Percentiles rank a stretch among this genome's conserved stretches.
Conservation (phyloP, 129 eudicot species). For the Flaveria robusta region DNA sequence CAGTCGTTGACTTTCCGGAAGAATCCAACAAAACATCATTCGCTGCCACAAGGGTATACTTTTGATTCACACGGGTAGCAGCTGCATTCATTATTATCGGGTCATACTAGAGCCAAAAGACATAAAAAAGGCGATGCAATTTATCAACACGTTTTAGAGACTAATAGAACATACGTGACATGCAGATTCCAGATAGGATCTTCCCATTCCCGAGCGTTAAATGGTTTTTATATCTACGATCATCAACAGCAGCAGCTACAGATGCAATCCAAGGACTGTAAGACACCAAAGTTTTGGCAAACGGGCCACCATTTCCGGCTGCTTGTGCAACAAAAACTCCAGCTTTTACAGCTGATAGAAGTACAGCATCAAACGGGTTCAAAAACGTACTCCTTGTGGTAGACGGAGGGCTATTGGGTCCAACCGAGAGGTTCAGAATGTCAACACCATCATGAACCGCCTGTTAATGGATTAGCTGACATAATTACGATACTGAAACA, state of each 20-base stretch:
- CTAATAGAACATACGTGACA: constrained; percentile 73
- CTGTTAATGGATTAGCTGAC: constrained; percentile 37
- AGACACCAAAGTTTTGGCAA: constrained; percentile 77
- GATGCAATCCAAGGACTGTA: constrained; percentile 97
- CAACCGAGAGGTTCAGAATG: constrained; percentile 88
- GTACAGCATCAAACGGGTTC: constrained; percentile 92
- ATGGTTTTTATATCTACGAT: constrained; percentile 91
- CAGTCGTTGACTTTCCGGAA: constrained; percentile 65
- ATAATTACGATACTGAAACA: neutral
- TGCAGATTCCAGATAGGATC: constrained; percentile 77
- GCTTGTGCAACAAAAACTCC: constrained; percentile 98
- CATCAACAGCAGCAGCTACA: constrained; percentile 98
- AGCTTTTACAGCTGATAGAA: constrained; percentile 87
- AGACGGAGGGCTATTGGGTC: constrained; percentile 97
- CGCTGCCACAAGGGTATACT: constrained; percentile 84
- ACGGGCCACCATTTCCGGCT: constrained; percentile 98
- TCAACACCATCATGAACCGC: constrained; percentile 99
- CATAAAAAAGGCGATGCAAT: too few relatives aligned
- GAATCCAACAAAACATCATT: constrained; percentile 84
- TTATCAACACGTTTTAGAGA: neutral
- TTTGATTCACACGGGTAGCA: constrained; percentile 66
- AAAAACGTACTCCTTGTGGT: constrained; percentile 85
- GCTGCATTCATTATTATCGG: constrained; percentile 53
- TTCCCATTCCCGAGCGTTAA: constrained; percentile 79
- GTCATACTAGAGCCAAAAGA: neutral